phyloP scores from a whole-genome alignment of 2,329 filamentous ascomycete species.

The Trichoderma aggressivum region DNA sequence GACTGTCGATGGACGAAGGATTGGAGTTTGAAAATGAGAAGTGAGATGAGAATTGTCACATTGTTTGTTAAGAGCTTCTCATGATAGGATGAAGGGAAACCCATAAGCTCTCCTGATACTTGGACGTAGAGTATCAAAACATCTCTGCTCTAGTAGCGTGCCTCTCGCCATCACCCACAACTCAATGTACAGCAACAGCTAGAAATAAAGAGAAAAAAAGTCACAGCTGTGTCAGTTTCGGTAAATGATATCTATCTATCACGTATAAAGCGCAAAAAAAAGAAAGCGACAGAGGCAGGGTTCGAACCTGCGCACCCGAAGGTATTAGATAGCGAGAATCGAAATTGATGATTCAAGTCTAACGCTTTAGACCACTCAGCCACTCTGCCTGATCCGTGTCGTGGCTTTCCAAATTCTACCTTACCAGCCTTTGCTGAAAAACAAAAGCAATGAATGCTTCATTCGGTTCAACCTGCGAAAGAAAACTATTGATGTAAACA shows the following conservation, averaged over 20 bases:
- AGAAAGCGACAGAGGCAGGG: conserved; percentile 17
- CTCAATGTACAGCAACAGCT: background rate
- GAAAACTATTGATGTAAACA: background rate
- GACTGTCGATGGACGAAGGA: conserved; percentile 17
- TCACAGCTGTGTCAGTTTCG: background rate
- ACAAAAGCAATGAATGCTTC: background rate
- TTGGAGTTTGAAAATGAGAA: conserved; percentile 13
- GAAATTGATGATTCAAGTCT: conserved; percentile 14
- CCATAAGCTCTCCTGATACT: background rate
- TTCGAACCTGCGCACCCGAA: conserved; percentile 20
- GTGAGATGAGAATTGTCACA: background rate
- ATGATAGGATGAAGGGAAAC: background rate
- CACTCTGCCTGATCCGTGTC: conserved; percentile 11
- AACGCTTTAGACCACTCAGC: conserved; percentile 20
- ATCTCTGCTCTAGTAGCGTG: background rate
- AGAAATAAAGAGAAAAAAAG: background rate
- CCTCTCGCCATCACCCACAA: background rate
- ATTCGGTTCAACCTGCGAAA: background rate
- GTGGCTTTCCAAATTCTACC: background rate
- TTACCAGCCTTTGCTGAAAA: background rate
- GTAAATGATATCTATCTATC: background rate
- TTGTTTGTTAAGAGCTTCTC: background rate
- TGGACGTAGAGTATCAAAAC: background rate
- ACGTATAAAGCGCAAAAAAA: background rate
- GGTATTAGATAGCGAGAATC: conserved; percentile 19